Evolutionary conservation across 805 yeast genomes (phyloP).

Genomic region (Metschnikowia shivogae): DNA sequence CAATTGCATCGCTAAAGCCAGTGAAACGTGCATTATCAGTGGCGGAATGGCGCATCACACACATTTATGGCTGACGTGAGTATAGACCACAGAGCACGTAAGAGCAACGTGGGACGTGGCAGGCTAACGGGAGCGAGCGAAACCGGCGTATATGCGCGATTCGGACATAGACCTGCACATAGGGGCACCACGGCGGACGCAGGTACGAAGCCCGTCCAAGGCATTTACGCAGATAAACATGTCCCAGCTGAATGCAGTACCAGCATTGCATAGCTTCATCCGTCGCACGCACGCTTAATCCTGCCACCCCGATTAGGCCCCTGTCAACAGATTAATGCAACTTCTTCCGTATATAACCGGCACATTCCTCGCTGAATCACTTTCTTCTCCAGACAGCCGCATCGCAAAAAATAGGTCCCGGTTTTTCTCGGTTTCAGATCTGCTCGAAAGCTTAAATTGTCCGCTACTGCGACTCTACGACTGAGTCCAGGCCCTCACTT

Average conservation of each 20-base stretch:
- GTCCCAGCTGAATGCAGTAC: conserved; percentile 2
- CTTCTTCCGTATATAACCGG: conserved; percentile 1
- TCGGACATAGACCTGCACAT: not conserved
- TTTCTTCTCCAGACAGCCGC: not conserved
- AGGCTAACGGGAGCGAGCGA: not conserved
- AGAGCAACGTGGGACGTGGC: not conserved
- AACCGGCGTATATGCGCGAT: not conserved
- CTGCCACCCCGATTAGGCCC: conserved; percentile 1
- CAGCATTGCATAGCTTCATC: conserved; percentile 1
- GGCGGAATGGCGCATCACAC: no score
- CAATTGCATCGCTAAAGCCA: no score
- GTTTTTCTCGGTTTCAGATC: conserved; percentile 1
- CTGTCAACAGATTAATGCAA: not conserved
- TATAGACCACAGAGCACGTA: not conserved
- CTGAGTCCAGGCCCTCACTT: conserved; percentile 5
- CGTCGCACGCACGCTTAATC: conserved; percentile 4
- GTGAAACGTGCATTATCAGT: no score
- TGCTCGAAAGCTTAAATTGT: conserved; percentile 4
- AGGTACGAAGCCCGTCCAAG: conserved; percentile 1
- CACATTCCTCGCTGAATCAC: conserved; percentile 1
- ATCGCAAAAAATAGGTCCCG: not conserved
- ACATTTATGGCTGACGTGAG: not conserved
- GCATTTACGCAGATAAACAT: conserved; percentile 3
- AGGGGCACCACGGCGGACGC: not conserved
- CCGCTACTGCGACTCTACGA: not conserved